Base-by-base conservation (phyloP, 1,284 basidiomycete species). In the Apiotrichum porosum region DNA sequence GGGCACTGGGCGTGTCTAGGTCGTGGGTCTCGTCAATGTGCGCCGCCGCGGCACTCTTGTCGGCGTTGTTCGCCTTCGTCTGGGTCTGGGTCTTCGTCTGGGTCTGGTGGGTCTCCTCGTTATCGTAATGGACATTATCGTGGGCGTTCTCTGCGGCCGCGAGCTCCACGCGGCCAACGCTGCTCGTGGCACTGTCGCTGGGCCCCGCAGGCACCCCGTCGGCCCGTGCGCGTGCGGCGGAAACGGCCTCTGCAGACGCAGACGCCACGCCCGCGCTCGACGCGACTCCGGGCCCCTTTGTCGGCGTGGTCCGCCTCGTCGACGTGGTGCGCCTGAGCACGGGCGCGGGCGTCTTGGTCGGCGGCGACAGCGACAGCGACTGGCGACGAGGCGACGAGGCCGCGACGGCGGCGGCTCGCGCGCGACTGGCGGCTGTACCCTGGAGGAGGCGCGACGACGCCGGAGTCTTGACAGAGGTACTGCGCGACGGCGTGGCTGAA, bases 341-440 rank as follows among this genome's bases (percentile, higher is more conserved):
- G 21, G 31, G 26, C n/a, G 28, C 28, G 21, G 31, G 4, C 15
- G 19, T 6, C 23, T 19, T 36, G 33, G 33, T 15, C 13, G 23
- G n/a, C 13, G 41, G 26, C 15, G 37, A 28, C 26, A 12, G 30
- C 22, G 33, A 5, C 36, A 31, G n/a, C 18, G 10, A 6, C 24
- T 22, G 9, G 22, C 14, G 28, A 21, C 24, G n/a, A 3, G 42
- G 14, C 17, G 42, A 22, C n/a, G 34, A 8, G 6, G 42, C 38
- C 14, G 39, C 39, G 1, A 39, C 44, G 1, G 49, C 52, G 0
- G 52, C 52, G 1, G 48, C 52, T 5, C 53, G 49, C 12, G 53
- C 53, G 13, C 53, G 53, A 24, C 41, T 44, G 15, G 49, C 42
- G 1, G 53, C 53, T 0, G 53, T 55, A 15, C 53, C 53, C 49